phyloP scores from a whole-genome alignment of 345 rosid species.

The Nephelium lappaceum region DNA sequence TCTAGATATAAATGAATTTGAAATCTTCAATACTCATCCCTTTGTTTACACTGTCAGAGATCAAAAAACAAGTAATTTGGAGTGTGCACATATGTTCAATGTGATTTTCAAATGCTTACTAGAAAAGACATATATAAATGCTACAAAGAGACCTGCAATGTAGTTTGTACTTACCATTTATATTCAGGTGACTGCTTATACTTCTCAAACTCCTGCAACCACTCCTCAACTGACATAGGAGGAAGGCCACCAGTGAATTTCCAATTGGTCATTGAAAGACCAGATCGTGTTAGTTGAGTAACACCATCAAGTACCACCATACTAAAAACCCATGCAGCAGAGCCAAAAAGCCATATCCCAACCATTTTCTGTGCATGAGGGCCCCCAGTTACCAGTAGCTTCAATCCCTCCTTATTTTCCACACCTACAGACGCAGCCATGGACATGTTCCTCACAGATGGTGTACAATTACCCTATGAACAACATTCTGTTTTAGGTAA shows the following conservation, averaged over 20 bases:
- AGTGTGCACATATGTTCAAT: not conserved
- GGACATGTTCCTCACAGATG: slow-evolving; percentile 55
- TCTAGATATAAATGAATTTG: no score
- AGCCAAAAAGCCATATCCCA: slow-evolving; percentile 96
- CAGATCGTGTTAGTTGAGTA: slow-evolving; percentile 82
- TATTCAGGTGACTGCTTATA: slow-evolving; percentile 39
- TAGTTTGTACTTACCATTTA: not conserved
- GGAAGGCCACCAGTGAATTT: slow-evolving; percentile 83
- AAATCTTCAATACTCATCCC: no score
- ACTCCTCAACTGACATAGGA: slow-evolving; percentile 80
- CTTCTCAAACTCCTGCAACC: slow-evolving; percentile 79
- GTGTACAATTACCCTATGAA: slow-evolving; percentile 15
- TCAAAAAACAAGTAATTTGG: slow-evolving; percentile 10
- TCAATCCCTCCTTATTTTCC: slow-evolving; percentile 69
- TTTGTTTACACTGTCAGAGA: not conserved
- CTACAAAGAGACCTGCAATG: not conserved
- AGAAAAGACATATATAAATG: slow-evolving; percentile 1
- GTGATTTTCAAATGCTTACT: slow-evolving; percentile 5
- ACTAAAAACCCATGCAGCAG: slow-evolving; percentile 90
- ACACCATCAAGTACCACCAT: slow-evolving; percentile 90
- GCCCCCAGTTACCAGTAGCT: slow-evolving; percentile 74
- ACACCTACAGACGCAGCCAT: slow-evolving; percentile 45
- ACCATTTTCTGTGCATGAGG: slow-evolving; percentile 81
- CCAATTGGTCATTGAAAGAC: slow-evolving; percentile 97
- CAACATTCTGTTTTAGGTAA: slow-evolving; percentile 11